Evolutionary conservation across 768 basidiomycete species (phyloP).

Genomic region (Boletus coccyginus): DNA sequence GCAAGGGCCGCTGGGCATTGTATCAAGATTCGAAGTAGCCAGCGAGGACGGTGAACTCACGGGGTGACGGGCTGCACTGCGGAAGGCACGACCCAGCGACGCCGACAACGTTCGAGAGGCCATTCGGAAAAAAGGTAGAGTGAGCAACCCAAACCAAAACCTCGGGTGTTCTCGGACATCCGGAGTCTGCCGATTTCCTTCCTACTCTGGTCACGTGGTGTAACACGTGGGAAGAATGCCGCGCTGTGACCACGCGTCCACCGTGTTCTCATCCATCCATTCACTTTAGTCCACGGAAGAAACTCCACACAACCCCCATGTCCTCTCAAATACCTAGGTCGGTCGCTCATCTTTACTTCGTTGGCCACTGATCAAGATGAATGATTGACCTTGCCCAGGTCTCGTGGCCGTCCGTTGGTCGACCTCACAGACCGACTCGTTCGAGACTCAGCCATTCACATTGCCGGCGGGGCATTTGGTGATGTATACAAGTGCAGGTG

Average conservation of each 20-base stretch:
- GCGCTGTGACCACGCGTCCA: too few relatives aligned
- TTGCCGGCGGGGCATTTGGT: background rate
- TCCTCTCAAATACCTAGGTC: too few relatives aligned
- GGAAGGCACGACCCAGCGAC: constrained; percentile 42
- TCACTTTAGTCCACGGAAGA: too few relatives aligned
- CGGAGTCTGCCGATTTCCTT: constrained; percentile 25
- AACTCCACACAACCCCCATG: too few relatives aligned
- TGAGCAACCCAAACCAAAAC: constrained; percentile 12
- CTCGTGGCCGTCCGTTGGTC: background rate
- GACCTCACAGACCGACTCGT: constrained; percentile 3
- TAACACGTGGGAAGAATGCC: too few relatives aligned
- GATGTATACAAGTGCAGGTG: constrained; percentile 7
- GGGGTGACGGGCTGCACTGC: constrained; percentile 35
- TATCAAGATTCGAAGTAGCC: background rate
- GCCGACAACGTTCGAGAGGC: constrained; percentile 44
- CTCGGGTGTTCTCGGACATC: constrained; percentile 32
- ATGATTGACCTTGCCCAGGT: background rate
- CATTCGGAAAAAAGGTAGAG: constrained; percentile 36
- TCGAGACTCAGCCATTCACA: background rate
- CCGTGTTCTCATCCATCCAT: too few relatives aligned
- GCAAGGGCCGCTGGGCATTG: constrained; percentile 45
- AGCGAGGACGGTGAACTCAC: constrained; percentile 23
- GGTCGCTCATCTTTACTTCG: too few relatives aligned
- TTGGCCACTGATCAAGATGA: too few relatives aligned
- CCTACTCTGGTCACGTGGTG: constrained; percentile 19